Percentiles rank a stretch among this genome's conserved stretches.
Evolutionary conservation across 345 rosid genomes (phyloP).

Genomic region (Dipteronia dyeriana): DNA sequence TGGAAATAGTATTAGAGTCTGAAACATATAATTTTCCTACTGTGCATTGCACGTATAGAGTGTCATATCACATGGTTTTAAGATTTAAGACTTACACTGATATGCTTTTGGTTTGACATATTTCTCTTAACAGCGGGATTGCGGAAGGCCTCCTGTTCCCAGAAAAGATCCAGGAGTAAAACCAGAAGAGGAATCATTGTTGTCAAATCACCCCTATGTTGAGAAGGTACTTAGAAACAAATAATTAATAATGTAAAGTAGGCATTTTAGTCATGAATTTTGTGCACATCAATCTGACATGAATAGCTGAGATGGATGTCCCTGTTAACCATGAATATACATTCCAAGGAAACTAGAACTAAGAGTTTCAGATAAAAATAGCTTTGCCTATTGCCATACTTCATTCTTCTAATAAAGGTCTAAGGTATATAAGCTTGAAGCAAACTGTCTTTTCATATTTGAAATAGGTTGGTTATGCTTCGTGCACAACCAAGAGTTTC

Average conservation of each 20-base stretch:
- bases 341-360: neutral
- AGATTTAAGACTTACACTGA: neutral
- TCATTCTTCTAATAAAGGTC: too few relatives aligned
- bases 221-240: constrained; percentile 57
- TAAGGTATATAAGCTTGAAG: neutral
- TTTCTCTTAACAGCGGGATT: constrained; percentile 67
- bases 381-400: neutral
- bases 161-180: constrained; percentile 69
- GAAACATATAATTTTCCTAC: constrained; percentile 10
- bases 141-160: constrained; percentile 91
- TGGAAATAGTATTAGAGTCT: neutral
- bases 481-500: neutral
- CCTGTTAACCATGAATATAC: neutral
- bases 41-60: neutral
- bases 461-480: neutral
- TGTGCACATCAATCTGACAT: neutral
- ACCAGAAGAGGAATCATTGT: constrained; percentile 80
- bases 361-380: neutral
- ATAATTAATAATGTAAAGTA: neutral
- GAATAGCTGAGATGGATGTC: neutral
- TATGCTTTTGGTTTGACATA: constrained; percentile 1
- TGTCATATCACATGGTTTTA: neutral
- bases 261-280: neutral
- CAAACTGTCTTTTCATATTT: neutral
- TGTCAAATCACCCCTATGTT: constrained; percentile 92